These are phyloP conservation scores for Potentilla sterilis DNA, from an alignment of 306 rosid genomes.

Conservation along the genomic window DNA sequence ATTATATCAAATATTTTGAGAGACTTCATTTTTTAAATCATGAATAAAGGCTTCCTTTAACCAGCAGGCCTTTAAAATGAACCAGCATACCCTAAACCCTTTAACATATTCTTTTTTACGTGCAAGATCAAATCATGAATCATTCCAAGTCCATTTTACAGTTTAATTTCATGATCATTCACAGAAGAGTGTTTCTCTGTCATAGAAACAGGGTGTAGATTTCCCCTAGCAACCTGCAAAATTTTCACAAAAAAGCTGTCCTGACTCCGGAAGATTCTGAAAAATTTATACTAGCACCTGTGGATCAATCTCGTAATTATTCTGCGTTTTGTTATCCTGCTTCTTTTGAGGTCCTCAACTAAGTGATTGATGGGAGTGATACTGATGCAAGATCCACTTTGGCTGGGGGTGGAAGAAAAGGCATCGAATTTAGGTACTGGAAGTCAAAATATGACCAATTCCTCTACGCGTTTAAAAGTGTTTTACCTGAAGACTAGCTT, in stretches of 20 bases:
- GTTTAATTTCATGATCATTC: neutral
- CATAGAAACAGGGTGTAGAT: neutral
- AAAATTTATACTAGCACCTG: too few relatives aligned
- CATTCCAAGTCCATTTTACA: neutral
- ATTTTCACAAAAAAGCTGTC: neutral
- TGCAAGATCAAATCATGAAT: neutral
- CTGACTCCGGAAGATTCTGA: too few relatives aligned
- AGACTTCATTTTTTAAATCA: too few relatives aligned
- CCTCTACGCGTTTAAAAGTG: neutral
- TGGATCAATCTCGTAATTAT: too few relatives aligned
- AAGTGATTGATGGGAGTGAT: too few relatives aligned
- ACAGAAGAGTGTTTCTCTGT: neutral
- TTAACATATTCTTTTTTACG: neutral
- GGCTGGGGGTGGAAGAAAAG: neutral
- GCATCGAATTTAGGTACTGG: slow-evolving; percentile 13
- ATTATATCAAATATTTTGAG: neutral
- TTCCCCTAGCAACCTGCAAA: neutral
- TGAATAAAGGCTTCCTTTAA: too few relatives aligned
- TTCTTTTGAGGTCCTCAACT: too few relatives aligned
- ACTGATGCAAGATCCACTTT: neutral
- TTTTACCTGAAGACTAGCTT: neutral
- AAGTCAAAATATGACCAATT: neutral
- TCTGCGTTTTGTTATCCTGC: too few relatives aligned
- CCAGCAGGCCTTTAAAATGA: too few relatives aligned
- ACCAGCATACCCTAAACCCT: too few relatives aligned